Percentiles rank a stretch among this genome's conserved stretches.
Conservation (phyloP, 306 rosid genomes). For the Psophocarpus tetragonolobus region DNA sequence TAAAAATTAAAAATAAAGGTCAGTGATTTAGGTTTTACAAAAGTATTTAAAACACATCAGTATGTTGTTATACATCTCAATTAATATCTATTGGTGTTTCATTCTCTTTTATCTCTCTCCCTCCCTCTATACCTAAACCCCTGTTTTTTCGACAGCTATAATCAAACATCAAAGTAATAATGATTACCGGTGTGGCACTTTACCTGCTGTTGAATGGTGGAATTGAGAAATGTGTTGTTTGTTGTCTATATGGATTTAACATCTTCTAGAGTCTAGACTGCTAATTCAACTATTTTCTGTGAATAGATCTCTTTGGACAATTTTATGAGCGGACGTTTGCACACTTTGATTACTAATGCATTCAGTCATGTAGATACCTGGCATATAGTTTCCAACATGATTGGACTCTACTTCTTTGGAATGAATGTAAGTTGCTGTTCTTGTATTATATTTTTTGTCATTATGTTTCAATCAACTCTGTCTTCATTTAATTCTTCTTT, state of each 20-base stretch:
- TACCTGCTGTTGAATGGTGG: conserved; percentile 22
- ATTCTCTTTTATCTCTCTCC: neutral
- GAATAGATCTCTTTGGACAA: conserved; percentile 77
- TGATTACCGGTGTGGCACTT: conserved; percentile 21
- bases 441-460: conserved; percentile 23
- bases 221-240: conserved; percentile 16
- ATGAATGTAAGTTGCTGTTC: conserved; percentile 54
- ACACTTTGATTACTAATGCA: conserved; percentile 85
- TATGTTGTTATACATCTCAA: neutral
- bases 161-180: conserved; percentile 23
- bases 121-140: neutral
- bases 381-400: conserved; percentile 78
- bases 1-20: neutral
- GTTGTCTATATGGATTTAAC: conserved; percentile 28
- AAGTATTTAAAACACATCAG: neutral
- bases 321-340: conserved; percentile 67
- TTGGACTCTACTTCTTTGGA: conserved; percentile 91
- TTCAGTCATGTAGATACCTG: conserved; percentile 70
- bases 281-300: conserved; percentile 41
- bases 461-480: conserved; percentile 1
- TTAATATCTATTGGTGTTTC: neutral
- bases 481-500: neutral
- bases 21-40: neutral
- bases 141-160: neutral
- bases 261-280: conserved; percentile 24